phyloP scores from a whole-genome alignment of 495 filamentous ascomycete species.

The Evernia prunastri region DNA sequence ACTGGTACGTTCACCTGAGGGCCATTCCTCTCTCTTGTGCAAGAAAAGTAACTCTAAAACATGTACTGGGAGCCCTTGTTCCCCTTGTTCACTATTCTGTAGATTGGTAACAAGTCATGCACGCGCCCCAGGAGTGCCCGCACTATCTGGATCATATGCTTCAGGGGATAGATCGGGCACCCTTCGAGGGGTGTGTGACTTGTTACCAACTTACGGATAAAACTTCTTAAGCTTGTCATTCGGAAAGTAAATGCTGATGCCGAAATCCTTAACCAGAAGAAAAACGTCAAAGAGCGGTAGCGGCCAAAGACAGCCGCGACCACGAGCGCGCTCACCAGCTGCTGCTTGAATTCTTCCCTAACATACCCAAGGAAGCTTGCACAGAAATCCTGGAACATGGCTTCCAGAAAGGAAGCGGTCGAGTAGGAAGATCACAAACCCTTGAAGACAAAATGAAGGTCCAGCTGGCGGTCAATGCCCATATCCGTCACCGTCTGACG shows the following conservation, averaged over 20 bases:
- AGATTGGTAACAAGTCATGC: background rate
- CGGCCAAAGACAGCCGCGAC: constrained; percentile 10
- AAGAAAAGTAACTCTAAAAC: background rate
- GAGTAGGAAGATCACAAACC: constrained; percentile 2
- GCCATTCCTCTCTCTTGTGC: background rate
- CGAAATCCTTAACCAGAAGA: background rate
- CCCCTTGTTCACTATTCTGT: background rate
- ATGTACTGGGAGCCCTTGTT: background rate
- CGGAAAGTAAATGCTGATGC: background rate
- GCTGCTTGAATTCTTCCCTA: constrained; percentile 3
- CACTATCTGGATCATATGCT: background rate
- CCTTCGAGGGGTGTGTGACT: too few relatives aligned
- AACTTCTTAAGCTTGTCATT: background rate
- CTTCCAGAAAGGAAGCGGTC: constrained; percentile 17
- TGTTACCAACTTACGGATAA: background rate
- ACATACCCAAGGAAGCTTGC: background rate
- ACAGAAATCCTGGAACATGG: constrained; percentile 13
- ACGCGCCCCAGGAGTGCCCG: too few relatives aligned
- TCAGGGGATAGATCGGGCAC: too few relatives aligned
- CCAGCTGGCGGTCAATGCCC: constrained; percentile 66
- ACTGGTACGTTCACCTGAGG: constrained; percentile 6
- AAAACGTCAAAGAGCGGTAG: constrained; percentile 11
- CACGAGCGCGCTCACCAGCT: background rate
- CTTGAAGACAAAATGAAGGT: constrained; percentile 1
- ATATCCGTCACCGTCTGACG: constrained; percentile 77